Base-by-base conservation (phyloP, 1,284 basidiomycete species). In the Ustilago shanxiensis region DNA sequence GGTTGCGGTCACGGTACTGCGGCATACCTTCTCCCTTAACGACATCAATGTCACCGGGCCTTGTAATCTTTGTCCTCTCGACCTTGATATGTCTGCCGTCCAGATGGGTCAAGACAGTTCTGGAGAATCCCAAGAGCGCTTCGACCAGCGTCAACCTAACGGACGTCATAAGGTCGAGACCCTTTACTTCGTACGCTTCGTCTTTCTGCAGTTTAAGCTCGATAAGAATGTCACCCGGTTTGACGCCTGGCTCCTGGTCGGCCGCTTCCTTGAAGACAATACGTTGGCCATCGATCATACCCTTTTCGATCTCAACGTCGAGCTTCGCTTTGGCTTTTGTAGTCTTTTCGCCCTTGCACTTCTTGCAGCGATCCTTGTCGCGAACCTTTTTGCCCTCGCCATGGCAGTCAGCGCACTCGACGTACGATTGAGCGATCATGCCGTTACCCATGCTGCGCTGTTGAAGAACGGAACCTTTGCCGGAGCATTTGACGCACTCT, bases 311-410 rank as follows among this genome's bases (percentile, higher is more conserved):
- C 77, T 91, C 55, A 16, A 86, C 67, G 31, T 83, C 79, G 33
- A 86, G 69, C 39, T 80, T 79, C 89, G 92, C 93, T 88, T 95
- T 97, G 83, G 95, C 94, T 80, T 92, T 92, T 50, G 92, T 89
- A 0, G 91, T 93, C 86, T 92, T 93, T 61, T 90, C 89, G 10
- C 95, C 95, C 84, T 96, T 95, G 87, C 95, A 99, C 85, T 94
- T 95, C 87, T 95, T 98, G 88, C 95, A 98, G 92, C 91, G 89
- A 78, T 98, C 95, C 85, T 96, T 96, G 79, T 96, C 95, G 62
- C 92, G 90, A 44, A 96, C 86, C 80, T 91, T 93, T 81, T 91
- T 89, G 1, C 95, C 95, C 65, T 88, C 88, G 1, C 95, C 95
- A 54, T 91, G 87, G 83, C 95, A 98, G 53, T 92, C 91, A 20